Evolutionary conservation across 2,329 filamentous ascomycete genomes (phyloP), one percentile per base, ranked within the genome.

Genomic region (Aspergillus sp.): DNA sequence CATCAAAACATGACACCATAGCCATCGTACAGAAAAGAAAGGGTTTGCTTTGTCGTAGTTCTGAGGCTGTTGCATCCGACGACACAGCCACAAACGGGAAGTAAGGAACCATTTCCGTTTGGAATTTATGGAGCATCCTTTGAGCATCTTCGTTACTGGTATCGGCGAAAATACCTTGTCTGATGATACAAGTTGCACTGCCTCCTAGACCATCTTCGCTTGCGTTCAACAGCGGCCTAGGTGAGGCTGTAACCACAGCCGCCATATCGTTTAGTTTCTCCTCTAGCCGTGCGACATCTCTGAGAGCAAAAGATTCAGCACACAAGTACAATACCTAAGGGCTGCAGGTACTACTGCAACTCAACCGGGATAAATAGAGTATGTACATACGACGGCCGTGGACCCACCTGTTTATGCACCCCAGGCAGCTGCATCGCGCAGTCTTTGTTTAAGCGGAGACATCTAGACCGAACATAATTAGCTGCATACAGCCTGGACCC

Each of bases 401-500:
- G 47, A 48, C 52, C 62, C 44, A 46, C 44, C 52, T 62, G 62
- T 19, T 62, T 65, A 56, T 71, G 66, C n/a, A 67, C 54, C 5
- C 66, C 68, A 0, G 69, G 66, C 1, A 54, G 19, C 59, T 72
- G 70, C 21, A 49, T 58, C 17, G 53, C 59, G 41, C 70, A 72
- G 48, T 65, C 51, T 41, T 66, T 69, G 14, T 63, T 62, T 43
- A 72, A 50, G 23, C 70, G 66, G 17, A 56, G 64, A 47, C 70
- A 73, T 55, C 70, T 72, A 45, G 8, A n/a, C n/a, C 6, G 8
- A 4, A 15, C 11, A 17, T 52, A 9, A 27, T 40, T 21, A 27
- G 21, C 7, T 31, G 9, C 44, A 23, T 37, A 37, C 5, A 37
- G 15, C 5, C 35, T 4, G 9, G 9, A 8, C 27, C 9, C 9